Evolutionary conservation across 176 grass and related monocot genomes (phyloP).

Genomic region (Triticum urartu): DNA sequence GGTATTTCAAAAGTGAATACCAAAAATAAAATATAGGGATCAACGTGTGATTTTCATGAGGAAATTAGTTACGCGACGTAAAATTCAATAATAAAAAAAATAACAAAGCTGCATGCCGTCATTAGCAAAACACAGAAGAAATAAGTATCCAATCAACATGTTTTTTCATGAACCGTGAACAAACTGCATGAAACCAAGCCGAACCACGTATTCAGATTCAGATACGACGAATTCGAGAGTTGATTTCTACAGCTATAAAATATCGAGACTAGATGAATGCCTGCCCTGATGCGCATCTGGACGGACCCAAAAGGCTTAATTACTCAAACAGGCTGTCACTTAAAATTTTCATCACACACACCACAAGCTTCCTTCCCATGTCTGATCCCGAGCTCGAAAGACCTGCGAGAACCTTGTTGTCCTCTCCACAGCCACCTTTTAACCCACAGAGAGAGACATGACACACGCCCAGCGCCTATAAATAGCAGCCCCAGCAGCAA

Average conservation of each 20-base stretch:
- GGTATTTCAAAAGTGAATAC: neutral
- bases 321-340: neutral
- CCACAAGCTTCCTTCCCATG: conserved; percentile 9
- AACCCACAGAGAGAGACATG: conserved; percentile 22
- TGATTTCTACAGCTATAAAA: neutral
- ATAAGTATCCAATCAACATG: neutral
- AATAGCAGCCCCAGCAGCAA: conserved; percentile 30
- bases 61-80: no score
- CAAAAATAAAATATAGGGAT: neutral
- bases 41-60: no score
- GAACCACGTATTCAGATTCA: neutral
- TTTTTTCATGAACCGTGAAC: neutral
- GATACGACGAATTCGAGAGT: neutral
- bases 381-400: neutral
- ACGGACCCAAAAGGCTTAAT: neutral
- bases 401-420: conserved; percentile 33
- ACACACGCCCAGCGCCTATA: conserved; percentile 28
- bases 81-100: no score
- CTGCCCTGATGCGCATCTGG: neutral
- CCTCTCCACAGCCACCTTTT: conserved; percentile 10
- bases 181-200: neutral
- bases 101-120: no score
- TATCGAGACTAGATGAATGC: neutral
- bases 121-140: conserved; percentile 17
- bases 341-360: neutral